These are phyloP conservation scores for Zostera marina DNA, from an alignment of 116 monocot genomes.

Conservation along the genomic window DNA sequence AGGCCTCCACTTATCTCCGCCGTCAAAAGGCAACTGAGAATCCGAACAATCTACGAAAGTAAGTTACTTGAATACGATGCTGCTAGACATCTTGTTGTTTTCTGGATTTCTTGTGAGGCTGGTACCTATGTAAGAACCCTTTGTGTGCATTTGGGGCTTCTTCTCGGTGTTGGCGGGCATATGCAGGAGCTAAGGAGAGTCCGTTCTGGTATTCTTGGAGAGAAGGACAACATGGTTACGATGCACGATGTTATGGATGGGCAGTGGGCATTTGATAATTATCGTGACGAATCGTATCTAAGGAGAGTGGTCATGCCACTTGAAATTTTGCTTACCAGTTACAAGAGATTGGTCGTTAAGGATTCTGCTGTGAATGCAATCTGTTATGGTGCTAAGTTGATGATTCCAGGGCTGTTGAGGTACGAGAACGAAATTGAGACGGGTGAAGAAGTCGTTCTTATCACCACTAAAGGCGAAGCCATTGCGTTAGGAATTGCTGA, in stretches of 20 bases:
- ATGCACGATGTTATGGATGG: constrained; percentile 95
- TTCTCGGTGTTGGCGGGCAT: constrained; percentile 84
- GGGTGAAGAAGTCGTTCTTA: constrained; percentile 84
- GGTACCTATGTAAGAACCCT: constrained; percentile 87
- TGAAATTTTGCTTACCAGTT: constrained; percentile 78
- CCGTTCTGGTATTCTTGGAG: constrained; percentile 74
- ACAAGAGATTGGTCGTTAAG: constrained; percentile 86
- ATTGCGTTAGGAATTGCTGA: constrained; percentile 84
- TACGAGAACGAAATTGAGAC: constrained; percentile 85
- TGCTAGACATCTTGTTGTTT: constrained; percentile 65
- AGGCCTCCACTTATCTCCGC: constrained; percentile 86
- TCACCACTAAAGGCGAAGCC: constrained; percentile 94
- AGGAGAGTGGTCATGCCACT: constrained; percentile 77
- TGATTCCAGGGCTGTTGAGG: constrained; percentile 82
- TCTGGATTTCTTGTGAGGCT: constrained; percentile 94
- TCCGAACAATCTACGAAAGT: constrained; percentile 88
- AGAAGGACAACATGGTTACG: constrained; percentile 92
- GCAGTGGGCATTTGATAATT: constrained; percentile 74
- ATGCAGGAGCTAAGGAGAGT: constrained; percentile 93
- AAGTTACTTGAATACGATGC: constrained; percentile 86
- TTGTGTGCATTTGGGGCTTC: constrained; percentile 71
- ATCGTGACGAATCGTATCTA: constrained; percentile 60
- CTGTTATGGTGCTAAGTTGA: constrained; percentile 88
- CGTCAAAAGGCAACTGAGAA: constrained; percentile 77
- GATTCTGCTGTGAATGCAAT: constrained; percentile 94